Percentiles rank a stretch among this genome's conserved stretches.
These are phyloP conservation scores for Clonostachys solani DNA, from an alignment of 2,329 filamentous ascomycete genomes.

Conservation along the genomic window DNA sequence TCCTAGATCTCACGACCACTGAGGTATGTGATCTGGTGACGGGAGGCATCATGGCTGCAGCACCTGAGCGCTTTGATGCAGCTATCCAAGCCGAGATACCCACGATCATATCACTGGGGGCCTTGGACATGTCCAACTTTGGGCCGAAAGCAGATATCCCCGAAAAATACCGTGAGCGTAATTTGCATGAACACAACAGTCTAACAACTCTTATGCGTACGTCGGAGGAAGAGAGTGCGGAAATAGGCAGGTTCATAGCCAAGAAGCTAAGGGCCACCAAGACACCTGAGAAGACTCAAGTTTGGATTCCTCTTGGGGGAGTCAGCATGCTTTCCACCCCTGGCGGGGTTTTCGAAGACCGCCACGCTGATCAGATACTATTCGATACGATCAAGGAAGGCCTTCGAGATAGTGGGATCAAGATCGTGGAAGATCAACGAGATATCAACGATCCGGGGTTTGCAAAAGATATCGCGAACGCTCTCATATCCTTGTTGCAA, in stretches of 20 bases:
- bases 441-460: conserved; percentile 52
- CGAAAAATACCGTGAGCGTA: conserved; percentile 41
- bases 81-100: conserved; percentile 55
- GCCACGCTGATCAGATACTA: conserved; percentile 34
- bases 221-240: conserved; percentile 47
- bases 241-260: conserved; percentile 52
- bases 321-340: conserved; percentile 55
- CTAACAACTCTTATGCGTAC: conserved; percentile 64
- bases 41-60: conserved; percentile 60
- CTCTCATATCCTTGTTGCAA: conserved; percentile 14
- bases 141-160: conserved; percentile 52
- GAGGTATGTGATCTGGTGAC: conserved; percentile 62
- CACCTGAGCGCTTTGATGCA: conserved; percentile 49
- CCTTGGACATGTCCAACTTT: conserved; percentile 61
- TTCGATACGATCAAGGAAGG: conserved; percentile 48
- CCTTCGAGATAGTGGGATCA: conserved; percentile 41
- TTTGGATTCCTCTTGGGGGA: conserved; percentile 57
- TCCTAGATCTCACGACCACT: conserved; percentile 68
- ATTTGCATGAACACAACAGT: conserved; percentile 61
- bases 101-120: conserved; percentile 41
- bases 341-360: conserved; percentile 48
- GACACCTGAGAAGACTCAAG: conserved; percentile 36
- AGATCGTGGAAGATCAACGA: conserved; percentile 40
- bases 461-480: conserved; percentile 39
- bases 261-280: conserved; percentile 39